Base-by-base conservation (phyloP, 2,329 filamentous ascomycete genomes). In the Fusarium pseudocircinatum region DNA sequence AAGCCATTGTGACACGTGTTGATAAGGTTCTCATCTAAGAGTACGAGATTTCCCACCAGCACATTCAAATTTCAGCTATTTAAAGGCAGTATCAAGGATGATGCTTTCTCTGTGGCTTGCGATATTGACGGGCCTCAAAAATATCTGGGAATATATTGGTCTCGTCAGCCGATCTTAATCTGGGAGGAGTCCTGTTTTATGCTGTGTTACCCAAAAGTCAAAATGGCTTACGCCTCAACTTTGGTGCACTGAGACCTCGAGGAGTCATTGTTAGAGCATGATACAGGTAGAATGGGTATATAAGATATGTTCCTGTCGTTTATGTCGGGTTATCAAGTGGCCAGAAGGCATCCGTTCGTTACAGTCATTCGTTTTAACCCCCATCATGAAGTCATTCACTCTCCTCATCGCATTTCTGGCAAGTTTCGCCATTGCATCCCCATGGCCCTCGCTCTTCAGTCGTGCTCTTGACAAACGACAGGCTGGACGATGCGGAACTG, bases 401-500 rank as follows among this genome's bases (percentile, higher is more conserved):
- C 37, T 68, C 24, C 24, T 52, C 15, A 4, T 71, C 12, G 69
- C 72, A 28, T 26, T 66, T 13, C 43, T 73, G 43, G 61, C 63
- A 20, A 15, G 37, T 40, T 44, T 59, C 20, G 24, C 39, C 15
- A 24, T 68, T 0, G 73, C 66, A 30, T 34, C 46, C 18, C 42
- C 53, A 30, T 49, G 36, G 32, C 26, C 14, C 0, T 24, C 46
- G 18, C n/a, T 50, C 26, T 44, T 70, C 37, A 44, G 49, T 12
- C 49, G 47, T 13, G 24, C n/a, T 20, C 50, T 71, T 42, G 67
- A 70, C 49, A 70, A 73, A 43, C 69, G 77, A 47, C 70, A 77
- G 39, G 77, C 75, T 14, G 66, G 89, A 85, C 76, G 89, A 84
- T 80, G 83, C 76, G 78, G 87, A 81, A 76, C 77, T 4, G 76